Evolutionary conservation across 2,329 filamentous ascomycete genomes (phyloP).

Genomic region (Pleomassaria siparia): DNA sequence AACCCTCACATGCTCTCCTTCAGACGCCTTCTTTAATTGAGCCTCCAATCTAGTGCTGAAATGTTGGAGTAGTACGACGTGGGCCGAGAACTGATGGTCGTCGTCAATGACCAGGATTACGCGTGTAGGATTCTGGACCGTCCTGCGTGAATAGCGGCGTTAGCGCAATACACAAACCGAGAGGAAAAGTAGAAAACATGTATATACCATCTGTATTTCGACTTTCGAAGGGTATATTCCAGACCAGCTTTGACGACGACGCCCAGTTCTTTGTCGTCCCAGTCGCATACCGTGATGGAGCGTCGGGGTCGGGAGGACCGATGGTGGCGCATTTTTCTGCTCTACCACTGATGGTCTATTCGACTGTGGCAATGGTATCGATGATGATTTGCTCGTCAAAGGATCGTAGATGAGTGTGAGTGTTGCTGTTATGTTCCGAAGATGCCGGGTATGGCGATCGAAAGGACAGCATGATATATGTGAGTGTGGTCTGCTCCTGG

Average conservation of each 20-base stretch:
- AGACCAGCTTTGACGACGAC: neutral
- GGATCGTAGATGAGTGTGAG: too few species aligned
- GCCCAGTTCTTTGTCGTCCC: slow-evolving; percentile 9
- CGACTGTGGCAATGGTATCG: too few species aligned
- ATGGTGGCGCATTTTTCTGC: neutral
- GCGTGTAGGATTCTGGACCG: slow-evolving; percentile 8
- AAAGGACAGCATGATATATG: too few species aligned
- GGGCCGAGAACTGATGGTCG: slow-evolving; percentile 4
- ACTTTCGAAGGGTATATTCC: slow-evolving; percentile 8
- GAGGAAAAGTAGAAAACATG: neutral
- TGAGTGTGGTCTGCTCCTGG: too few species aligned
- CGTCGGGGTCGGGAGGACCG: neutral
- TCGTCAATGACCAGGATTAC: slow-evolving; percentile 6
- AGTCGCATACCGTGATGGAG: slow-evolving; percentile 2
- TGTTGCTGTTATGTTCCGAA: too few species aligned
- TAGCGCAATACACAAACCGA: neutral
- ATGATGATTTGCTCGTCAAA: too few species aligned
- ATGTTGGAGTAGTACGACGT: slow-evolving; percentile 7
- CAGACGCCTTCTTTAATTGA: neutral
- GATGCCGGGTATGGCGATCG: too few species aligned
- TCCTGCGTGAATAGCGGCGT: slow-evolving; percentile 3
- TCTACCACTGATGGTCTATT: neutral
- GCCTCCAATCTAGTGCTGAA: slow-evolving; percentile 5
- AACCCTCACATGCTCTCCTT: slow-evolving; percentile 2
- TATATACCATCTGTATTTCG: slow-evolving; percentile 12